Evolutionary conservation across 176 grass and related monocot species (phyloP), one percentile per base, ranked within the genome.

Genomic region (Miscanthus lutarioriparius): DNA sequence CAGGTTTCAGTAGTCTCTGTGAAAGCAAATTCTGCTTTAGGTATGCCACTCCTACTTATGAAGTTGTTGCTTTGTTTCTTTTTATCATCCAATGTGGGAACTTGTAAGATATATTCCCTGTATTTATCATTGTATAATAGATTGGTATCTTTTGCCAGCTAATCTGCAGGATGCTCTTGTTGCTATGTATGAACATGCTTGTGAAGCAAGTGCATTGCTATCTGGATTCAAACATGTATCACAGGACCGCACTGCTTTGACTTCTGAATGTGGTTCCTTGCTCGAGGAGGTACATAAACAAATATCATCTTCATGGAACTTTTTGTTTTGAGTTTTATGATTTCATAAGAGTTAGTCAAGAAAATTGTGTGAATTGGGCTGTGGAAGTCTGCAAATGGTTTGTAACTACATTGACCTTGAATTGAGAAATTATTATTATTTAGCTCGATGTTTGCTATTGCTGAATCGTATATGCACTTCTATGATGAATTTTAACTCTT

Each of bases 261-360:
- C 92, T 90, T 80, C 91, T 83, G 95, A 98, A 88, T 95, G 95
- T 88, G 95, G 92, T 86, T 93, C 92, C 45, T 92, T 98, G 85
- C 89, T 98, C 1, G 95, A 98, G 78, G 95, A 98, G 95, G 95
- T 98, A 98, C 39, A 45, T 28, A n/a, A 85, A 72, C 58, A 72
- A 78, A 51, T 84, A 51, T 10, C 10, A 64, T 64, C 32, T 87
- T 80, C 51, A 80, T 80, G 61, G 17, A 84, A 73, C 28, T 25
- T 62, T 70, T 33, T 58, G 43, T 64, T 74, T 54, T 51, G 25
- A 28, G 23, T 74, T 74, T 48, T 45, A 30, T 30, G 15, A 67
- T 47, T 45, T 43, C 58, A 74, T 66, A 43, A 28, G 69, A 76
- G 35, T 54, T 84, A 51, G 66, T 75, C 74, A 66, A 79, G 67